phyloP scores from a whole-genome alignment of 2,329 filamentous ascomycete species.

The Mycosphaerella sp. region DNA sequence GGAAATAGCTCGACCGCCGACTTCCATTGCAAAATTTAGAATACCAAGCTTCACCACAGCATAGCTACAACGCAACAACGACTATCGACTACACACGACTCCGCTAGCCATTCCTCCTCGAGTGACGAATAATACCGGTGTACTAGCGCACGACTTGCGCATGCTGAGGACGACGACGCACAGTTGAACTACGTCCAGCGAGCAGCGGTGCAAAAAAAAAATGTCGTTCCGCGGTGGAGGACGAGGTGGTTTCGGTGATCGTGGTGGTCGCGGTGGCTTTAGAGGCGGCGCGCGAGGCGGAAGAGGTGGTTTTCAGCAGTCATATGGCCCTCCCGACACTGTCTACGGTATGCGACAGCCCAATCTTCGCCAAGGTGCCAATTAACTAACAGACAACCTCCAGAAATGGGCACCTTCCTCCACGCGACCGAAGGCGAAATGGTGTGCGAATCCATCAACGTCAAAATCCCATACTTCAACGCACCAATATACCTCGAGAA shows the following conservation, averaged over 20 bases:
- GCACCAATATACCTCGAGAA: slow-evolving; percentile 98
- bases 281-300: slow-evolving; percentile 26
- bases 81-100: not conserved
- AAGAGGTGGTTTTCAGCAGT: slow-evolving; percentile 34
- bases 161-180: not conserved
- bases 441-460: slow-evolving; percentile 90
- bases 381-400: not conserved
- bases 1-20: not conserved
- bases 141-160: slow-evolving; percentile 2
- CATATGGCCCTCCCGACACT: slow-evolving; percentile 40
- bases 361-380: not conserved
- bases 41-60: not conserved
- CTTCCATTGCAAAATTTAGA: not conserved
- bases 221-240: slow-evolving; percentile 28
- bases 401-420: slow-evolving; percentile 86
- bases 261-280: slow-evolving; percentile 25
- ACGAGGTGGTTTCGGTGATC: slow-evolving; percentile 21
- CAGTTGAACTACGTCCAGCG: not conserved
- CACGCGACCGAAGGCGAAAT: slow-evolving; percentile 97
- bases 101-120: not conserved
- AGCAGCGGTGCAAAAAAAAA: slow-evolving; percentile 1
- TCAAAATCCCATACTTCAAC: slow-evolving; percentile 98
- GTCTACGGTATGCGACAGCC: slow-evolving; percentile 35
- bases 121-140: not conserved
- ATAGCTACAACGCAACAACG: not conserved